phyloP scores from a whole-genome alignment of 1,284 basidiomycete species.

The Apiotrichum sp. region DNA sequence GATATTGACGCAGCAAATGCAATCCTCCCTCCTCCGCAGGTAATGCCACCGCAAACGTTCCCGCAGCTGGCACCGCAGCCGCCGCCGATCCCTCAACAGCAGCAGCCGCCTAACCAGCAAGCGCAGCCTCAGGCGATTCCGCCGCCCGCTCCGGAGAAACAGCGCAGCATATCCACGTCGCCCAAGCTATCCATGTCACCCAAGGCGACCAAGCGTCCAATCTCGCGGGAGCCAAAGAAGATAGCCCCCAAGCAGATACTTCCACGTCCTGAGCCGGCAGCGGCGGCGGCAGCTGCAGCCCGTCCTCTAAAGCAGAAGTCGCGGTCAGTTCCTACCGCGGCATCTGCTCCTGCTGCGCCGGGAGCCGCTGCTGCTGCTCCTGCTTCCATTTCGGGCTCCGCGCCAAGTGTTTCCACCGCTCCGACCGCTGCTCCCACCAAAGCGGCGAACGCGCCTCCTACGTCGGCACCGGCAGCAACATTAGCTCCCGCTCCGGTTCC shows the following conservation, averaged over 20 bases:
- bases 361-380: background rate
- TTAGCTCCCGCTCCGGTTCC: no score
- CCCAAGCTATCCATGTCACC: background rate
- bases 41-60: background rate
- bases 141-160: background rate
- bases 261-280: background rate
- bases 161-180: background rate
- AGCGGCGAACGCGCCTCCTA: no score
- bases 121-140: background rate
- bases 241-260: slow-evolving; percentile 2
- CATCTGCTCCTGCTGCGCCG: background rate
- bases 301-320: no score
- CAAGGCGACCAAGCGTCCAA: background rate
- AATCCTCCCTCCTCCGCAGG: background rate
- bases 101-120: background rate
- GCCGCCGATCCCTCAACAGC: background rate
- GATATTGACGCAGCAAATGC: slow-evolving; percentile 21
- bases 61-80: background rate
- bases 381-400: background rate
- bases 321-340: no score
- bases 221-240: slow-evolving; percentile 1
- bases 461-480: no score
- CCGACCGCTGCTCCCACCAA: no score
- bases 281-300: background rate
- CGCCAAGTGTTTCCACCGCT: no score